Percentiles rank a stretch among this genome's conserved stretches.
These are phyloP conservation scores for Fusarium penzigii DNA, from an alignment of 2,329 filamentous ascomycete species.

Conservation along the genomic window DNA sequence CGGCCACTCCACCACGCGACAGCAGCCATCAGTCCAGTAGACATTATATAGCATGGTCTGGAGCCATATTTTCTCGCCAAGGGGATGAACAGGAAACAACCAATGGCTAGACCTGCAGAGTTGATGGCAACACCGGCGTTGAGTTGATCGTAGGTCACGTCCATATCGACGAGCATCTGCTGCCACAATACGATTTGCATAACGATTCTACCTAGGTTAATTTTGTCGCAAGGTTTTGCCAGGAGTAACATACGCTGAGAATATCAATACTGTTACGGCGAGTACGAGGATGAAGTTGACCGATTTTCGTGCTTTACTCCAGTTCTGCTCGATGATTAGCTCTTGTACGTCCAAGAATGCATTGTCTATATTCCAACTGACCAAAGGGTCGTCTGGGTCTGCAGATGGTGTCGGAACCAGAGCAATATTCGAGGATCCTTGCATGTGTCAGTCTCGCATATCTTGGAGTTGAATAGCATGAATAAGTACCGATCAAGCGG, in stretches of 20 bases:
- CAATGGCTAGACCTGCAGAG: constrained; percentile 30
- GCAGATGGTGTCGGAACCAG: constrained; percentile 10
- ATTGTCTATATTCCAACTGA: background rate
- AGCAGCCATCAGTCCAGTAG: constrained; percentile 10
- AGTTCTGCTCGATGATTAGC: constrained; percentile 22
- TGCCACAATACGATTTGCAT: constrained; percentile 30
- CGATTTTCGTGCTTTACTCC: constrained; percentile 25
- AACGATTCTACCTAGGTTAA: background rate
- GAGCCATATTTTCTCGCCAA: constrained; percentile 35
- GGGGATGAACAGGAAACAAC: constrained; percentile 34
- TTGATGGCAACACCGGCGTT: constrained; percentile 28
- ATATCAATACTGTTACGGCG: constrained; percentile 24
- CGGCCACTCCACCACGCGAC: constrained; percentile 10
- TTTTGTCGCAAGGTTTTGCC: no score
- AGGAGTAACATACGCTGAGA: constrained; percentile 12
- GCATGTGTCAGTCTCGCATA: no score
- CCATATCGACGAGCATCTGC: constrained; percentile 30
- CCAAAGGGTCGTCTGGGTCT: constrained; percentile 31
- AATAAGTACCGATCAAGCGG: no score
- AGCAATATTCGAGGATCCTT: background rate
- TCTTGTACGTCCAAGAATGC: background rate
- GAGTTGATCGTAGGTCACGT: constrained; percentile 24
- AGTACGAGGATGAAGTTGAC: constrained; percentile 25
- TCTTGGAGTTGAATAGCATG: no score
- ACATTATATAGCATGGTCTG: constrained; percentile 28